Percentiles rank a stretch among this genome's conserved stretches.
phyloP scores from a whole-genome alignment of 2,329 filamentous ascomycete species.

The Venturia aucupariae region DNA sequence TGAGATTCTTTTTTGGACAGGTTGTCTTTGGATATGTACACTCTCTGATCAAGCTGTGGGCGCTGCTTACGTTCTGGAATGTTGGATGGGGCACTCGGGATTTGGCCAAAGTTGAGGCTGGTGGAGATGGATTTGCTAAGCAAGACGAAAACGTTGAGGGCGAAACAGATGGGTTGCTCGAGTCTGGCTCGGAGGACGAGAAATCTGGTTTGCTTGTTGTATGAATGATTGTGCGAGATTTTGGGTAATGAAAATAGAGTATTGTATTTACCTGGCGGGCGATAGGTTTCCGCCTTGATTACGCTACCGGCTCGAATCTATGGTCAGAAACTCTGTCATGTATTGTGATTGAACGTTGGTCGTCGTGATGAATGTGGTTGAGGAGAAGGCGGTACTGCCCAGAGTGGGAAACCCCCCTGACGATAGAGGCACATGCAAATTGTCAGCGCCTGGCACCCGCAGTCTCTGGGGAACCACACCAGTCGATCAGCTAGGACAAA shows the following conservation, averaged over 20 bases:
- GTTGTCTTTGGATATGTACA: slow-evolving; percentile 50
- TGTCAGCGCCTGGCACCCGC: neutral
- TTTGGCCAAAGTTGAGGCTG: neutral
- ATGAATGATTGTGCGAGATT: neutral
- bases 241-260: neutral
- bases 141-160: neutral
- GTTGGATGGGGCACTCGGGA: slow-evolving; percentile 18
- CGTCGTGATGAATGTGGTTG: neutral
- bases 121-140: too few species aligned
- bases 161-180: neutral
- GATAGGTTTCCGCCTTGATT: too few species aligned
- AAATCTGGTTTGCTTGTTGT: neutral
- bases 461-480: neutral
- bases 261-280: neutral
- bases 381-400: neutral
- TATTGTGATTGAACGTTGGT: neutral
- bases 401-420: neutral
- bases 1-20: slow-evolving; percentile 41
- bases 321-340: too few species aligned
- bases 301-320: too few species aligned
- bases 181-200: neutral
- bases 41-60: slow-evolving; percentile 48
- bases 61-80: slow-evolving; percentile 36
- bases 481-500: neutral
- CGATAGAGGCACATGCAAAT: neutral